Base-by-base conservation (phyloP, 202 grass and related monocot species). In the Setaria italica region DNA sequence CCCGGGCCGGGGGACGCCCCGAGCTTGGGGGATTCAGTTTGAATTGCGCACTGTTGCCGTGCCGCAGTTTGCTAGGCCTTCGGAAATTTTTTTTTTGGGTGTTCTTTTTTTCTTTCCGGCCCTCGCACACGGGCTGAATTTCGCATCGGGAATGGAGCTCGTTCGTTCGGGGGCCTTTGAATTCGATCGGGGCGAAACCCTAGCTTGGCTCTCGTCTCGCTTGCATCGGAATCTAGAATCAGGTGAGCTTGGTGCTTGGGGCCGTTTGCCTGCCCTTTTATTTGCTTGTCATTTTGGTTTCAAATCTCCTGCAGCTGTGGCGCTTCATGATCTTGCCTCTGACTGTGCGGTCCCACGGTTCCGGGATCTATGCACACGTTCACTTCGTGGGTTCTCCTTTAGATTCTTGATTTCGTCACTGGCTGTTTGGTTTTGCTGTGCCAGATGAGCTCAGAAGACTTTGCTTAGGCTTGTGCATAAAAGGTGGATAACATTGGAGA, bases 241-340 rank as follows among this genome's bases (percentile, higher is more conserved):
- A 16, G 3, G 43, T 42, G 53, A 82, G 67, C 54, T 60, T 34
- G 10, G 39, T 46, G n/a, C 20, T 60, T 46, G 74, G 20, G 13
- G 80, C n/a, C 9, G 42, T 65, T 65, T 19, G 21, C n/a, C 19
- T 72, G 25, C 21, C n/a, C 21, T 72, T 72, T 21, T 72, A 8
- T 58, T 60, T 82, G 16, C 43, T 71, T 29, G 54, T 60, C 39
- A 48, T 49, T 72, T 48, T 72, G 15, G 53, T 62, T 82, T 73
- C 29, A 58, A 82, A 47, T 21, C 12, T 80, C 25, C 21, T 60
- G 41, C 17, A 33, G 41, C 53, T 48, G 29, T 72, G 41, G 39
- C 80, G 14, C 4, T 19, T 11, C 3, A 19, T 53, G 62, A 53
- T 53, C 62, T 67, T 12, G 47, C 16, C 20, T 67, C 46, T 42